phyloP scores from a whole-genome alignment of 352 stramenopile genomes.

The Ophiocytium majus region DNA sequence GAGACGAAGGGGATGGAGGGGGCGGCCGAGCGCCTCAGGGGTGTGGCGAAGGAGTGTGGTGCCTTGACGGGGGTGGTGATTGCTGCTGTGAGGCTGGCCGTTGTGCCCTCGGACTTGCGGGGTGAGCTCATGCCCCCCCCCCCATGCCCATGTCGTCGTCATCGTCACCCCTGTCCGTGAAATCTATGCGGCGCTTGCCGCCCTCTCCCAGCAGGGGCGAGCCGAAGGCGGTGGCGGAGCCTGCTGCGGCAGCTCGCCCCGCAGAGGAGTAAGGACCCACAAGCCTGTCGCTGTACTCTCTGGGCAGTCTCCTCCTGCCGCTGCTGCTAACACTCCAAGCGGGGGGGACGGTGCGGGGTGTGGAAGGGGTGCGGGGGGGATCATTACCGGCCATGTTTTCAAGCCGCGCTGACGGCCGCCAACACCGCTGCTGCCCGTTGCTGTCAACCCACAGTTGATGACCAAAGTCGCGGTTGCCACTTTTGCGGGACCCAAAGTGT shows the following conservation, averaged over 20 bases:
- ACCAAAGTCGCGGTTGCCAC: neutral
- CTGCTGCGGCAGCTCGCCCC: neutral
- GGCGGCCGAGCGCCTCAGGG: neutral
- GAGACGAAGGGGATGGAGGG: neutral
- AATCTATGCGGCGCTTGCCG: neutral
- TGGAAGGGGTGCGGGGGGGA: neutral
- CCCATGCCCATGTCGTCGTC: neutral
- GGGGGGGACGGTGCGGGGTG: neutral
- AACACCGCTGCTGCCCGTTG: no score
- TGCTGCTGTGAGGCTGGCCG: neutral
- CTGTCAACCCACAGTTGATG: no score
- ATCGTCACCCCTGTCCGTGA: neutral
- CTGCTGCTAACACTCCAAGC: neutral
- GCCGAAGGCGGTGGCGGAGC: neutral
- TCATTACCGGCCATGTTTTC: no score
- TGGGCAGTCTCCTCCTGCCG: neutral
- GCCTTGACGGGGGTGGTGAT: neutral
- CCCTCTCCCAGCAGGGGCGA: neutral
- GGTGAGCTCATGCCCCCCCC: neutral
- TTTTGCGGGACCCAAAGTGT: no score
- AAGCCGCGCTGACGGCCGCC: no score
- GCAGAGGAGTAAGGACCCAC: neutral
- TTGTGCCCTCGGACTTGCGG: neutral
- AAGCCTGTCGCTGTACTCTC: neutral
- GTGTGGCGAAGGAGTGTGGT: neutral